These are phyloP conservation scores for Pichia californica DNA, from an alignment of 805 yeast species.

Conservation along the genomic window DNA sequence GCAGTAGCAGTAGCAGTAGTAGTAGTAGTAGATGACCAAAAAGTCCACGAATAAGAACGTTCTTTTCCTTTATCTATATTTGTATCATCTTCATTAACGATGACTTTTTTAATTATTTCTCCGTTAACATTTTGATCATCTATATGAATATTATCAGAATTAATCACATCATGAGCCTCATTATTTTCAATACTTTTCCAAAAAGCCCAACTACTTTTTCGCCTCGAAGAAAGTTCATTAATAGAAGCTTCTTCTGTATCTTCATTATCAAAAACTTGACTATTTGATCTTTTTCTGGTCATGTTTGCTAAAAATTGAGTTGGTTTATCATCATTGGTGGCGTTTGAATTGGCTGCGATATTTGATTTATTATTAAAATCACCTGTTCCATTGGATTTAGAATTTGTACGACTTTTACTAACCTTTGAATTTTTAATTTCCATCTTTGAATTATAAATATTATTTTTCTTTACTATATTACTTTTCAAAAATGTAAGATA, in stretches of 20 bases:
- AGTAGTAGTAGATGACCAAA: constrained; percentile 19
- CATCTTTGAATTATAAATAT: too few species aligned
- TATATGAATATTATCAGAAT: not conserved
- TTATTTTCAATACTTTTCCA: constrained; percentile 13
- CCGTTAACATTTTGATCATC: constrained; percentile 4
- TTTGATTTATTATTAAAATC: too few species aligned
- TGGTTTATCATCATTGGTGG: too few species aligned
- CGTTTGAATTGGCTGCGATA: too few species aligned
- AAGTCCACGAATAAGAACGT: constrained; percentile 24
- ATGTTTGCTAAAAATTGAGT: too few species aligned
- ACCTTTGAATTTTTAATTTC: too few species aligned
- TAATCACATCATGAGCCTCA: not conserved
- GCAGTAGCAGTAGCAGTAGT: too few species aligned
- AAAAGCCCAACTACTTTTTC: constrained; percentile 24
- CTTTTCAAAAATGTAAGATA: too few species aligned
- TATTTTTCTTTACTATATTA: too few species aligned
- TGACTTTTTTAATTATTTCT: not conserved
- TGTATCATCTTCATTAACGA: not conserved
- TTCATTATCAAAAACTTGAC: constrained; percentile 4
- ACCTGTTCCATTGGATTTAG: too few species aligned
- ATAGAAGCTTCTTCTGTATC: not conserved
- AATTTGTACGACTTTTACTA: too few species aligned
- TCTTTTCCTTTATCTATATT: constrained; percentile 6
- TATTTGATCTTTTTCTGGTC: not conserved
- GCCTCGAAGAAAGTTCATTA: constrained; percentile 1